Conservation (phyloP, 2,329 filamentous ascomycete genomes). For the Trichocomaceae sp. region DNA sequence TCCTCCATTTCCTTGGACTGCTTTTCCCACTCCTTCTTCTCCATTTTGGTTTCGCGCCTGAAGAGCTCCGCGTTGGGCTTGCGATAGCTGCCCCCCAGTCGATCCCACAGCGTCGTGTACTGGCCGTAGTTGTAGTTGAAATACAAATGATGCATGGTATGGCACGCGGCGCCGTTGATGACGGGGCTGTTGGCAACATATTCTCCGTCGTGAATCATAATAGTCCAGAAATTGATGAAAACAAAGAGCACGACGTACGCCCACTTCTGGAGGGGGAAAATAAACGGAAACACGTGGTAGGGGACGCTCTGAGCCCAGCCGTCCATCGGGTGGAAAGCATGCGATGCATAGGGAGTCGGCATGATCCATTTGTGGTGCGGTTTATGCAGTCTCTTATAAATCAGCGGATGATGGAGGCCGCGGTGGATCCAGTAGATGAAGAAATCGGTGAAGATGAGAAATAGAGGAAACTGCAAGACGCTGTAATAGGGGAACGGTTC, state of each 20-base stretch:
- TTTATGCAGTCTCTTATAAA: conserved; percentile 92
- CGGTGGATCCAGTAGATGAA: conserved; percentile 91
- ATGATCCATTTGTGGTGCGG: conserved; percentile 99
- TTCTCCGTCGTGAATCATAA: conserved; percentile 93
- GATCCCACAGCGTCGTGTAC: conserved; percentile 88
- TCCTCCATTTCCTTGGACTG: conserved; percentile 70
- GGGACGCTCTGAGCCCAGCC: conserved; percentile 83
- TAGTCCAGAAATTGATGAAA: conserved; percentile 95
- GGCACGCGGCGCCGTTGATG: conserved; percentile 91
- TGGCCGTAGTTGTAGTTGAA: conserved; percentile 93
- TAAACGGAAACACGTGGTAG: conserved; percentile 87
- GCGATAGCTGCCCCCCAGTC: conserved; percentile 77
- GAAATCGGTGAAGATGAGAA: conserved; percentile 82
- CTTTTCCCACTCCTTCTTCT: conserved; percentile 67
- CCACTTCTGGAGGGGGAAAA: conserved; percentile 88
- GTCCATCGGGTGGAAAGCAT: conserved; percentile 92
- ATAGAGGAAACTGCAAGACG: conserved; percentile 76
- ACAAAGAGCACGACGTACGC: conserved; percentile 79
- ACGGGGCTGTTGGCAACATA: conserved; percentile 86
- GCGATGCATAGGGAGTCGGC: conserved; percentile 86
- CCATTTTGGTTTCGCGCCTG: conserved; percentile 78
- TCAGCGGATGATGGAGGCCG: conserved; percentile 66
- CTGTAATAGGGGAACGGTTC: conserved; percentile 74
- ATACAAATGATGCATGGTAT: conserved; percentile 82
- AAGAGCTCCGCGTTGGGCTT: conserved; percentile 82